These are phyloP conservation scores for Podaxis sp. DNA, from an alignment of 768 basidiomycete genomes.

Conservation along the genomic window DNA sequence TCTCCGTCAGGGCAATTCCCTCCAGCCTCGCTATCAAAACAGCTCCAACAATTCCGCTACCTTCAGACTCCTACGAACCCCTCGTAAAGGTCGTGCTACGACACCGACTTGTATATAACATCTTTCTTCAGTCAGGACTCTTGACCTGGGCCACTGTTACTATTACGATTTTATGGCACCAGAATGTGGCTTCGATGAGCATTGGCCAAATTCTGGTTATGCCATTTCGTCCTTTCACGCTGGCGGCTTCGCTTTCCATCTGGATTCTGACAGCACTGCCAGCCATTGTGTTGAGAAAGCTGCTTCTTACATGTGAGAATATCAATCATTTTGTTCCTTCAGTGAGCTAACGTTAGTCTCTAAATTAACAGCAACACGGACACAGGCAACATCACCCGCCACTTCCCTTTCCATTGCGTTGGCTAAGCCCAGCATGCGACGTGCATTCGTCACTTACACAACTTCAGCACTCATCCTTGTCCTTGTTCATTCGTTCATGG, in stretches of 20 bases:
- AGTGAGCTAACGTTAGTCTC: not conserved
- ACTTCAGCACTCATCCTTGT: constrained; percentile 46
- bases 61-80: constrained; percentile 63
- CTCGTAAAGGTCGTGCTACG: constrained; percentile 61
- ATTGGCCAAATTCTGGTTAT: constrained; percentile 30
- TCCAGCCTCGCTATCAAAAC: constrained; percentile 47
- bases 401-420: constrained; percentile 45
- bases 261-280: constrained; percentile 62
- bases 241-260: constrained; percentile 37
- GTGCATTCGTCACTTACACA: constrained; percentile 46
- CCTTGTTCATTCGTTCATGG: constrained; percentile 40
- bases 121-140: constrained; percentile 51
- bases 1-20: constrained; percentile 50
- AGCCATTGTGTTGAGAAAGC: constrained; percentile 55
- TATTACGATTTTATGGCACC: constrained; percentile 43
- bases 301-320: constrained; percentile 56
- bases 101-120: constrained; percentile 52
- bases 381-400: constrained; percentile 52
- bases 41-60: constrained; percentile 54
- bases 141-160: constrained; percentile 45
- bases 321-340: not conserved
- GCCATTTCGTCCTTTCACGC: constrained; percentile 43
- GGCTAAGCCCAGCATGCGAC: constrained; percentile 45
- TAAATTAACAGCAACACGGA: constrained; percentile 40
- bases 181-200: constrained; percentile 32